These are phyloP conservation scores for Trichoderma erinaceum DNA, from an alignment of 495 filamentous ascomycete genomes.

Conservation along the genomic window DNA sequence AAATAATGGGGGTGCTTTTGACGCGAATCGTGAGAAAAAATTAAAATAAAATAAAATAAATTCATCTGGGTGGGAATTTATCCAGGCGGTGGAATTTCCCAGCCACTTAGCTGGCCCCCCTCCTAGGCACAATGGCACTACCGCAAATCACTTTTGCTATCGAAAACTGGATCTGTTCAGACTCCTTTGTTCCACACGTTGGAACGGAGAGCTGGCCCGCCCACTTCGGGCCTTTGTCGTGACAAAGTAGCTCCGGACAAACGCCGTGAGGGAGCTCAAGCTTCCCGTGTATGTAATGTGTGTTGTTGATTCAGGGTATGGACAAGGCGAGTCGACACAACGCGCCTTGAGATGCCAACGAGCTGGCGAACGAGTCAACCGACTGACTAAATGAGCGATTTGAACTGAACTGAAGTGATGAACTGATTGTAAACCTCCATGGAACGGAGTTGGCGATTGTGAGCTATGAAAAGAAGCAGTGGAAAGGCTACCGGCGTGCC, in stretches of 20 bases:
- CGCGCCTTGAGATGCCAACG: too few species aligned
- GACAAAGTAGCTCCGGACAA: conserved; percentile 5
- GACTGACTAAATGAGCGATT: too few species aligned
- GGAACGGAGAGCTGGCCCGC: not conserved
- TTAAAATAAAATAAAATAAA: not conserved
- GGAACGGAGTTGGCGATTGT: too few species aligned
- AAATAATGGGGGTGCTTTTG: not conserved
- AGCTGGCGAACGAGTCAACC: too few species aligned
- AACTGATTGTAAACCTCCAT: too few species aligned
- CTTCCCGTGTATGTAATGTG: not conserved
- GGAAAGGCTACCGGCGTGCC: too few species aligned
- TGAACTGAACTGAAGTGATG: too few species aligned
- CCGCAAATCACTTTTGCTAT: not conserved
- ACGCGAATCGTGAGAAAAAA: not conserved
- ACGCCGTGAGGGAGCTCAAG: not conserved
- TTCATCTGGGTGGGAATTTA: not conserved
- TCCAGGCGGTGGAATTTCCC: not conserved
- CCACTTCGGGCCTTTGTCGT: conserved; percentile 4
- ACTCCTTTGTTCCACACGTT: conserved; percentile 7
- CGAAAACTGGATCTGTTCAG: not conserved
- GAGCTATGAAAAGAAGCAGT: too few species aligned
- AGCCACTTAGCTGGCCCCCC: not conserved
- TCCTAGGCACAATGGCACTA: not conserved
- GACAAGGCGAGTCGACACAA: not conserved
- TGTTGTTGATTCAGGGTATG: not conserved